These are phyloP conservation scores for Trichoderma harzianum DNA, from an alignment of 2,329 filamentous ascomycete genomes.

Conservation along the genomic window DNA sequence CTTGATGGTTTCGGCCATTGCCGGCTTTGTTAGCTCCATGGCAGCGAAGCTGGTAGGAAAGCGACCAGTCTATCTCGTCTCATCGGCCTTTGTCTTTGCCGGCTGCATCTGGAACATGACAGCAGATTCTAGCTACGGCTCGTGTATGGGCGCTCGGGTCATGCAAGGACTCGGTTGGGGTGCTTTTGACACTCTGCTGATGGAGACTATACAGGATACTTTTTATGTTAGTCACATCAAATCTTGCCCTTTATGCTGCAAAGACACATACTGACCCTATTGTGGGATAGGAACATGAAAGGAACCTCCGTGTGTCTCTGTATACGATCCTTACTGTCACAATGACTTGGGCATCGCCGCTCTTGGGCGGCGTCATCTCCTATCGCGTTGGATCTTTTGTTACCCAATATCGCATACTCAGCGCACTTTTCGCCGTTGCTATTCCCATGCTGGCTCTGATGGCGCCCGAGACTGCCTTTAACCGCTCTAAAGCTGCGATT, in stretches of 20 bases:
- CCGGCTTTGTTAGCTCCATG: constrained; percentile 42
- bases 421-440: constrained; percentile 44
- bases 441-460: constrained; percentile 47
- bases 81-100: constrained; percentile 44
- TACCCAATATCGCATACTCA: constrained; percentile 51
- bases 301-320: constrained; percentile 42
- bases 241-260: too few species aligned
- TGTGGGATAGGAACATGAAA: constrained; percentile 47
- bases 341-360: constrained; percentile 52
- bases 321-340: constrained; percentile 44
- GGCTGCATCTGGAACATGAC: constrained; percentile 51
- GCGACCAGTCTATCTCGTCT: constrained; percentile 50
- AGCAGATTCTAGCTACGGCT: constrained; percentile 38
- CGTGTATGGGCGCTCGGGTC: constrained; percentile 50
- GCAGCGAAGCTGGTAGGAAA: constrained; percentile 50
- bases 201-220: constrained; percentile 53
- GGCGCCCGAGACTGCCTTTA: constrained; percentile 52
- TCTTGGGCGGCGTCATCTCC: constrained; percentile 51
- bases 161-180: constrained; percentile 59
- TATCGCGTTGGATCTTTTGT: constrained; percentile 39
- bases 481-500: constrained; percentile 34
- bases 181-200: constrained; percentile 52
- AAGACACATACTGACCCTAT: not conserved
- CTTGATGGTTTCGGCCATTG: constrained; percentile 46
- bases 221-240: constrained; percentile 46